Base-by-base conservation (phyloP, 1,139 yeast species). In the Arxiozyma bovina region DNA sequence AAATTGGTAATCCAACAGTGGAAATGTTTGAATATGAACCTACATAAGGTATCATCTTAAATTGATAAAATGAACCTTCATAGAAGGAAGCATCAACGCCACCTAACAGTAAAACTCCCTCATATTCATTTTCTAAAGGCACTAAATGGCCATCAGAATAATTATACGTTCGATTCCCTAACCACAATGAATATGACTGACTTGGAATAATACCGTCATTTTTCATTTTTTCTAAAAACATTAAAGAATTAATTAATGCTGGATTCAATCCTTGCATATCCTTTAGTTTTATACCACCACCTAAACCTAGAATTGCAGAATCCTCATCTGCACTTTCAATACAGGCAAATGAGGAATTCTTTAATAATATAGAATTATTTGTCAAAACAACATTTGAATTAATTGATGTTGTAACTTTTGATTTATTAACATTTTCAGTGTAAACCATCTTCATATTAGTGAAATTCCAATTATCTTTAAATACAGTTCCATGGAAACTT, bases 271-370 rank as follows among this genome's bases (percentile, higher is more conserved):
- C 52, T 4, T 55, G 54, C 3, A 54, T 54, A 20, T 59, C 46
- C 12, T 57, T 52, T 17, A 58, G 56, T 5, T 57, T 50, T 1
- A 61, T 48, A 17, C 51, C 61, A 2, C 79, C 79, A 3, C 84
- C 83, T 4, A 85, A 64, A 1, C 90, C 91, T 18, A 84, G 64
- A 8, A 79, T 80, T 12, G 88, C 88, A 5, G 54, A 52, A 4
- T 17, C 11, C 0, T 73, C 69, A n/a, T 70, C 64, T 43, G 75
- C 73, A 56, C 72, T 67, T 48, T 74, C 70, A 0, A 71, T 71
- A 46, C 61, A 58, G n/a, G 76, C 55, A 55, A 78, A 77, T 0
- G 70, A 62, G 5, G 61, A 25, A 34, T 63, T 60, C 11, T 57
- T 53, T 4, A 67, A 45, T 15, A 53, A 40, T 42, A 67, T 45